Percentiles rank a stretch among this genome's conserved stretches.
Evolutionary conservation across 2,329 filamentous ascomycete species (phyloP).

Genomic region (Talaromyces atroroseus): DNA sequence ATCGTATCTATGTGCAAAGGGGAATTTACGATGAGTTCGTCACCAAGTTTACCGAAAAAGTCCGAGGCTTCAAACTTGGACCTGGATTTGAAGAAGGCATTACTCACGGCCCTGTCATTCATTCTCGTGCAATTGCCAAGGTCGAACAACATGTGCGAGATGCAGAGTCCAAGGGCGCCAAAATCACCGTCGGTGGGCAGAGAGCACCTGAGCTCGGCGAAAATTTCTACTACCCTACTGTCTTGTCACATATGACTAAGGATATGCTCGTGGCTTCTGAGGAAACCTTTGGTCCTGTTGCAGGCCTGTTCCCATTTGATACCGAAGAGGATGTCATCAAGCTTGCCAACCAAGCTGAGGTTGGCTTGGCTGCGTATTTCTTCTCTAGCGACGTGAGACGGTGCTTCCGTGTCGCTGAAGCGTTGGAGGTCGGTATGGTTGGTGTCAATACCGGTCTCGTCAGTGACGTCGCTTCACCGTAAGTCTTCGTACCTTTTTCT

Average conservation of each 20-base stretch:
- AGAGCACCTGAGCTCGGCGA: conserved; percentile 66
- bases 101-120: conserved; percentile 55
- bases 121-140: conserved; percentile 74
- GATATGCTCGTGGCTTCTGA: conserved; percentile 81
- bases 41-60: conserved; percentile 49
- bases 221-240: conserved; percentile 87
- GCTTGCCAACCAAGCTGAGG: conserved; percentile 74
- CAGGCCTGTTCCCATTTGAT: conserved; percentile 81
- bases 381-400: conserved; percentile 62
- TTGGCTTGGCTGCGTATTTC: conserved; percentile 92
- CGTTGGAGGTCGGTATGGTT: conserved; percentile 48
- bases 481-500: conserved; percentile 22
- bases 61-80: conserved; percentile 46
- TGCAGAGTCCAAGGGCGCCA: conserved; percentile 70
- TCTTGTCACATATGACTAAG: conserved; percentile 77
- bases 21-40: conserved; percentile 52
- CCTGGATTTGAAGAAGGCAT: conserved; percentile 42
- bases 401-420: conserved; percentile 57
- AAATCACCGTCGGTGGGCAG: conserved; percentile 69
- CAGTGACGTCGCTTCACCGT: conserved; percentile 49
- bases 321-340: conserved; percentile 83
- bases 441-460: conserved; percentile 67
- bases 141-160: conserved; percentile 75
- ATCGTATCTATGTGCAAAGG: conserved; percentile 49
- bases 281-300: conserved; percentile 94